Conservation (phyloP, 2,329 filamentous ascomycete species). For the Mycosphaerelloides madeirae region DNA sequence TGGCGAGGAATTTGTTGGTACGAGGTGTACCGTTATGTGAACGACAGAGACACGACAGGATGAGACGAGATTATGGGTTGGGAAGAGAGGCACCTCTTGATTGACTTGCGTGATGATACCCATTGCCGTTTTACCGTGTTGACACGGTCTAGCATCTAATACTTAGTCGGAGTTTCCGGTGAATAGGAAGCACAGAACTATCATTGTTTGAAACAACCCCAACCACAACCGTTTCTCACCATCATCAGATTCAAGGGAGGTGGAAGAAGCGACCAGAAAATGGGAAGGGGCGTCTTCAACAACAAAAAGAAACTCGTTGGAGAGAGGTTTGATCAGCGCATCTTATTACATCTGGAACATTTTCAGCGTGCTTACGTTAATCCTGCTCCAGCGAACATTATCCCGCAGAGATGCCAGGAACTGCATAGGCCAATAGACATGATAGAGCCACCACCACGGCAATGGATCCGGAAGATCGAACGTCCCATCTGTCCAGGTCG, state of each 20-base stretch:
- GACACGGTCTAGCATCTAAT: no score
- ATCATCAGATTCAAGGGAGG: conserved; percentile 50
- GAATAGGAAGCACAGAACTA: neutral
- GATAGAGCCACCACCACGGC: conserved; percentile 50
- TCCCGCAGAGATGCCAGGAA: conserved; percentile 46
- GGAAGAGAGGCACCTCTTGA: conserved; percentile 1
- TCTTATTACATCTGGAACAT: conserved; percentile 41
- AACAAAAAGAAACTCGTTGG: neutral
- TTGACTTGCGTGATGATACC: conserved; percentile 7
- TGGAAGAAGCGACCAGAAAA: conserved; percentile 55
- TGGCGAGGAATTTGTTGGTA: conserved; percentile 32
- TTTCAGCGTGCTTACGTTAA: conserved; percentile 65
- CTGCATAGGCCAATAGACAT: conserved; percentile 50
- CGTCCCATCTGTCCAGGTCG: conserved; percentile 49
- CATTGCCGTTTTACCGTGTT: neutral
- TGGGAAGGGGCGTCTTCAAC: conserved; percentile 58
- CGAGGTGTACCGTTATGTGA: conserved; percentile 30
- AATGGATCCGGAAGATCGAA: conserved; percentile 47
- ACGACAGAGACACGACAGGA: conserved; percentile 1
- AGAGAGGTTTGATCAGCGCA: no score
- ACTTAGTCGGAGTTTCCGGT: no score
- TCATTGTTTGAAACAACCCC: neutral
- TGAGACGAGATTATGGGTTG: neutral
- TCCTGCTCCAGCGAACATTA: conserved; percentile 55
- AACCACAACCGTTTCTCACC: neutral